Conservation (phyloP, 768 basidiomycete genomes). For the Auricularia sp. region DNA sequence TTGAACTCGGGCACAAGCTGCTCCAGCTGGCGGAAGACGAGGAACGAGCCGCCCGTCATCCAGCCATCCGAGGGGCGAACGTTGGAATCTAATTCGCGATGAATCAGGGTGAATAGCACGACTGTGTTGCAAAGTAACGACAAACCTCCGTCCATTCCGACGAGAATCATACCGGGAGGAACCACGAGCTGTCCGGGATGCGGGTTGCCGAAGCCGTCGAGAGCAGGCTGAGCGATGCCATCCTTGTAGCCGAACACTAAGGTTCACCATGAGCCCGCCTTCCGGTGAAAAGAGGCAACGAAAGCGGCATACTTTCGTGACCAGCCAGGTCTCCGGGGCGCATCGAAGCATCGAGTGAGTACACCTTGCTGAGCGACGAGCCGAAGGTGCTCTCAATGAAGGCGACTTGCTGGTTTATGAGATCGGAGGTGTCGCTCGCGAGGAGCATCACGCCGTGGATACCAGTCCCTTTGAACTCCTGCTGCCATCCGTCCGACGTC, state of each 20-base stretch:
- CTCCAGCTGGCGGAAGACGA: constrained; percentile 5
- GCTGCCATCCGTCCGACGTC: constrained; percentile 9
- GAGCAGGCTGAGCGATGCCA: constrained; percentile 14
- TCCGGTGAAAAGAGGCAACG: not conserved
- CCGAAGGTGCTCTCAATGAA: constrained; percentile 10
- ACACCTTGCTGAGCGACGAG: constrained; percentile 6
- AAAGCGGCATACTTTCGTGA: constrained; percentile 13
- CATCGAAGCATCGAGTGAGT: constrained; percentile 8
- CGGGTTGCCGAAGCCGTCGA: constrained; percentile 11
- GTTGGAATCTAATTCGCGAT: not conserved
- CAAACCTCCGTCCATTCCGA: constrained; percentile 2
- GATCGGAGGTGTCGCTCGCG: constrained; percentile 10
- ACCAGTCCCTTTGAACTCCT: constrained; percentile 10
- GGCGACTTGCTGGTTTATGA: constrained; percentile 1
- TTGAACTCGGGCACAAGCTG: constrained; percentile 36
- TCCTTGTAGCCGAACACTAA: constrained; percentile 17
- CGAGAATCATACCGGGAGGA: constrained; percentile 12
- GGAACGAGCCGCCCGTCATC: constrained; percentile 3
- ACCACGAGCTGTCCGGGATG: constrained; percentile 14
- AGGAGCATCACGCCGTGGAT: constrained; percentile 16
- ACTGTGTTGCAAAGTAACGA: not conserved
- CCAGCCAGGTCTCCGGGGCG: constrained; percentile 14
- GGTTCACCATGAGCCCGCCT: not conserved
- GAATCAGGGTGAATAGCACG: not conserved
- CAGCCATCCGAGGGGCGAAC: not conserved